phyloP scores from a whole-genome alignment of 116 monocot genomes.

The Iris pallida region DNA sequence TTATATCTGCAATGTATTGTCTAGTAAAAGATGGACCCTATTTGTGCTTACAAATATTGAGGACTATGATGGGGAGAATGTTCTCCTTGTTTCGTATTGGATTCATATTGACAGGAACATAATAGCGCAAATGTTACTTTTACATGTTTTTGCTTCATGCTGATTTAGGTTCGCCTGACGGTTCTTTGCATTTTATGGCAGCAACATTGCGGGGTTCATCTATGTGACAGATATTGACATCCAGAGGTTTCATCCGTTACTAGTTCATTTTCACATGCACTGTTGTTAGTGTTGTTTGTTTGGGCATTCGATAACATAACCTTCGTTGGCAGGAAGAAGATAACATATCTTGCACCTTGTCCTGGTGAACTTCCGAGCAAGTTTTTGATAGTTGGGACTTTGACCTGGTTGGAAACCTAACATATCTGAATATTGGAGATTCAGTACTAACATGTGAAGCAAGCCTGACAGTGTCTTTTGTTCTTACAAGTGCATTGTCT shows the following conservation, averaged over 20 bases:
- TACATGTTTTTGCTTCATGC: neutral
- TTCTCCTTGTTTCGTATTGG: too few relatives aligned
- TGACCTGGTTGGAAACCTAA: slow-evolving; percentile 72
- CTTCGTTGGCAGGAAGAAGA: slow-evolving; percentile 63
- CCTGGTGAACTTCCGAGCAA: slow-evolving; percentile 89
- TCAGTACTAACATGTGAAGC: too few relatives aligned
- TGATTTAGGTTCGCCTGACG: neutral
- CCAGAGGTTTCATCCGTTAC: slow-evolving; percentile 44
- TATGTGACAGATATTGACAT: slow-evolving; percentile 87
- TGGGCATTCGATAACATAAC: neutral
- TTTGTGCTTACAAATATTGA: too few relatives aligned
- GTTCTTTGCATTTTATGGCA: slow-evolving; percentile 33
- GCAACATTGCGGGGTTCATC: slow-evolving; percentile 94
- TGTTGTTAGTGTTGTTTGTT: neutral
- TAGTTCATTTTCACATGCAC: neutral
- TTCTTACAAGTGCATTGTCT: too few relatives aligned
- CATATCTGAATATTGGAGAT: neutral
- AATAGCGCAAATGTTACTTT: neutral
- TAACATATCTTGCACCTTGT: slow-evolving; percentile 87
- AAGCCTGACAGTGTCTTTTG: too few relatives aligned
- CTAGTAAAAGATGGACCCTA: too few relatives aligned
- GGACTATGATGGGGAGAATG: too few relatives aligned
- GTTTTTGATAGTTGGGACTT: slow-evolving; percentile 58
- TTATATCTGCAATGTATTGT: too few relatives aligned
- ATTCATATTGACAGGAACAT: too few relatives aligned